These are phyloP conservation scores for Penicillium herquei DNA, from an alignment of 495 filamentous ascomycete species.

Conservation along the genomic window DNA sequence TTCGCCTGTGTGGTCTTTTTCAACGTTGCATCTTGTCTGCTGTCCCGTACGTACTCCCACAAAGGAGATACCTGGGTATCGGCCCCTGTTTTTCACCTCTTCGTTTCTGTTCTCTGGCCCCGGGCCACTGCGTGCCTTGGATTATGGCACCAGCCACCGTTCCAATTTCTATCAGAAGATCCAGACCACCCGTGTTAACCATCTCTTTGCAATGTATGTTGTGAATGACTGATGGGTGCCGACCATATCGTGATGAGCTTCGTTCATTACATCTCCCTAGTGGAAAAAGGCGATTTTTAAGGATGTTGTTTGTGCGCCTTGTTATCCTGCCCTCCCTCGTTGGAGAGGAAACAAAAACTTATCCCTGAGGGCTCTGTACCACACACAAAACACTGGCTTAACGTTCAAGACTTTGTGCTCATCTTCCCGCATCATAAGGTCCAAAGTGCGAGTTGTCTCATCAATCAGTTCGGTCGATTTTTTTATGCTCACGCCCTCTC, in stretches of 20 bases:
- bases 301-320: constrained; percentile 81
- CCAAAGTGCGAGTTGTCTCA: background rate
- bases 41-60: constrained; percentile 46
- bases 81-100: constrained; percentile 40
- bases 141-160: constrained; percentile 55
- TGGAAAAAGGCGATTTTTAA: constrained; percentile 67
- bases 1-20: constrained; percentile 18
- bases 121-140: constrained; percentile 42
- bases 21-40: constrained; percentile 20
- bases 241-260: constrained; percentile 37
- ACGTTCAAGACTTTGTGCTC: background rate
- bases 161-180: constrained; percentile 42
- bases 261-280: constrained; percentile 29
- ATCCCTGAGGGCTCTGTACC: constrained; percentile 76
- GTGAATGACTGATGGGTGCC: constrained; percentile 66
- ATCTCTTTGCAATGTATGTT: constrained; percentile 56
- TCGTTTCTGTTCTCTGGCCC: constrained; percentile 19
- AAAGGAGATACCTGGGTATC: constrained; percentile 37
- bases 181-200: constrained; percentile 76
- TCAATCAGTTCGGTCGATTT: constrained; percentile 35
- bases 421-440: background rate
- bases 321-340: constrained; percentile 53
- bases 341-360: constrained; percentile 86
- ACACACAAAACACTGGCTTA: constrained; percentile 59
- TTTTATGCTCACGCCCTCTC: constrained; percentile 37